Evolutionary conservation across 2,329 filamentous ascomycete genomes (phyloP).

Genomic region (Diaporthe nobilis): DNA sequence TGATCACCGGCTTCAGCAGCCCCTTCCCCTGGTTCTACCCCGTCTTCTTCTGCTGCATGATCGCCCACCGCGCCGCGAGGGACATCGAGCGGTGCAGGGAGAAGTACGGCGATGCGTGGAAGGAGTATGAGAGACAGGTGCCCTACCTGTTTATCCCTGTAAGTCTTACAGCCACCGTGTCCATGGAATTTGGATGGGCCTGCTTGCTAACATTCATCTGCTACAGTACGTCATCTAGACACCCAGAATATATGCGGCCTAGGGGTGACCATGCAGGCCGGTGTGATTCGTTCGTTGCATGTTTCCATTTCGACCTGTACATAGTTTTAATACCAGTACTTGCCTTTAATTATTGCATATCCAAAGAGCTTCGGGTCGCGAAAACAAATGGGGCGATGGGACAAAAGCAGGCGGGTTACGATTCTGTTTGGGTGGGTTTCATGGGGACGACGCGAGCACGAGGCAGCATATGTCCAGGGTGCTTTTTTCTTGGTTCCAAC

Average conservation of each 20-base stretch:
- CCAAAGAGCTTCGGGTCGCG: background rate
- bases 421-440: background rate
- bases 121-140: constrained; percentile 83
- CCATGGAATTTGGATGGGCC: background rate
- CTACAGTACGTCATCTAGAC: constrained; percentile 59
- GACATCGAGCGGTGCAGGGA: constrained; percentile 82
- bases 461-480: background rate
- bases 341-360: constrained; percentile 36
- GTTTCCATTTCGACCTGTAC: constrained; percentile 36
- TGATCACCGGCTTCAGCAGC: constrained; percentile 84
- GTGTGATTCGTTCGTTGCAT: background rate
- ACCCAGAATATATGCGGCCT: background rate
- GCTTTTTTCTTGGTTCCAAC: background rate
- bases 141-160: constrained; percentile 83
- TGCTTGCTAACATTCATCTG: background rate
- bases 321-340: constrained; percentile 36
- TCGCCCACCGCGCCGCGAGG: constrained; percentile 80
- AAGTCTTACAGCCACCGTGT: constrained; percentile 61
- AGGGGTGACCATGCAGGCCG: background rate
- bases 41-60: constrained; percentile 85
- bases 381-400: background rate
- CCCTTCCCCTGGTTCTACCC: constrained; percentile 94
- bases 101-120: constrained; percentile 88
- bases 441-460: background rate
- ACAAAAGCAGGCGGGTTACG: background rate